Evolutionary conservation across 2,329 filamentous ascomycete genomes (phyloP), one percentile per base, ranked within the genome.

Genomic region (Geosmithia morbida): DNA sequence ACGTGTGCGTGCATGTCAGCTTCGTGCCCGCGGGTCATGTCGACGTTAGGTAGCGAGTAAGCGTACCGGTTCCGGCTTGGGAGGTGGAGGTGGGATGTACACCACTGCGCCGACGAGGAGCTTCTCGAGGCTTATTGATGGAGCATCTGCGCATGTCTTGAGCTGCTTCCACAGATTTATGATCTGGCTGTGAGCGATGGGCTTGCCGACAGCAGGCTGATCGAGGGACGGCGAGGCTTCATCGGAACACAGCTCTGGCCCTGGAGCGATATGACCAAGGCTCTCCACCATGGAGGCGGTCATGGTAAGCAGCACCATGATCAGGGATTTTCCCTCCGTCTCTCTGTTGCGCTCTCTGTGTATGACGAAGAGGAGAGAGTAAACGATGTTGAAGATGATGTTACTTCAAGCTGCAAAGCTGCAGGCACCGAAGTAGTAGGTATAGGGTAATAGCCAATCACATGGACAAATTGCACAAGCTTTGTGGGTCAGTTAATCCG

Each of bases 251-350:
- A 42, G 40, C 33, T 16, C 13, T 7, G 43, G 11, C 33, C 19
- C 16, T 4, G 46, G 7, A n/a, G 46, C 45, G 14, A 66, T 51
- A 49, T 55, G 61, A 16, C 67, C 55, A 11, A 89, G 57, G 0
- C 74, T 82, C 60, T 78, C 77, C 64, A 82, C 76, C 29, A 86
- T 77, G 54, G 75, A 68, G 55, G 75, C 61, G 3, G 84, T 89
- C 71, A 87, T 83, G n/a, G 81, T 85, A 41, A 92, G 77, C 42
- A 85, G 70, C 17, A 89, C 84, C 85, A 90, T 90, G 18, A 8
- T 8, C 22, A 26, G 22, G 4, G 8, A 5, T 26, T 26, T 26
- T 4, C 8, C 22, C 4, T 8, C 22, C 22, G n/a, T n/a, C n/a
- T n/a, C n/a, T n/a, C n/a, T n/a, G n/a, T n/a, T n/a, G n/a, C n/a